Evolutionary conservation across 441 rosid species (phyloP), one percentile per base, ranked within the genome.

Genomic region (Breynia disticha): DNA sequence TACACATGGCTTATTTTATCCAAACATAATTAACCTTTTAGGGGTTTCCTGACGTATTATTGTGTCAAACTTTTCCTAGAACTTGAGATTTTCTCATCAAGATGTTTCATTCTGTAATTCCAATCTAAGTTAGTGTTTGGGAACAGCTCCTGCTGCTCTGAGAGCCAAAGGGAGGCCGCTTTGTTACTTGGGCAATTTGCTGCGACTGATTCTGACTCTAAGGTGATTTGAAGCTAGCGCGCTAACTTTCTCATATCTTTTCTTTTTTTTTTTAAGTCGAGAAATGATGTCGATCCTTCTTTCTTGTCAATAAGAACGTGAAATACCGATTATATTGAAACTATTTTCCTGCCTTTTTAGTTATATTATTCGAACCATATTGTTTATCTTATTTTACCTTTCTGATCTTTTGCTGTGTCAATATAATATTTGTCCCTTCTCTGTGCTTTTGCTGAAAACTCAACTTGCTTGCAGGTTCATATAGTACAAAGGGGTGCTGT

Each of bases 401-500:
- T 41, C 39, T 37, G 20, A 52, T 41, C 49, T 41, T 52, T 14
- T n/a, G 8, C 59, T 20, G 20, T 56, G 13, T 53, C 43, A 54
- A 35, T 16, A 28, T 28, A 28, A 28, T 28, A 9, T 28, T 28
- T 28, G 35, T 28, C 35, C 3, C 35, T 19, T 16, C 60, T 51
- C 21, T 38, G 20, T 52, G 11, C 22, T 20, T 16, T 50, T 16
- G 18, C 55, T 46, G n/a, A 58, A 54, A 55, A 39, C 6, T 19
- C 42, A 20, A 47, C 47, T 32, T 60, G 12, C 59, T 64, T 76
- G 67, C 75, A 93, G 99, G 93, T 89, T 67, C 96, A 93, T 63
- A 93, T 93, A 62, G 99, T 89, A 19, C 99, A 93, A 62, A 79
- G 99, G 67, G 99, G 99, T 71, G 97, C 99, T 46, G 95, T 93